phyloP scores from a whole-genome alignment of 345 rosid genomes.

The Corymbia maculata region DNA sequence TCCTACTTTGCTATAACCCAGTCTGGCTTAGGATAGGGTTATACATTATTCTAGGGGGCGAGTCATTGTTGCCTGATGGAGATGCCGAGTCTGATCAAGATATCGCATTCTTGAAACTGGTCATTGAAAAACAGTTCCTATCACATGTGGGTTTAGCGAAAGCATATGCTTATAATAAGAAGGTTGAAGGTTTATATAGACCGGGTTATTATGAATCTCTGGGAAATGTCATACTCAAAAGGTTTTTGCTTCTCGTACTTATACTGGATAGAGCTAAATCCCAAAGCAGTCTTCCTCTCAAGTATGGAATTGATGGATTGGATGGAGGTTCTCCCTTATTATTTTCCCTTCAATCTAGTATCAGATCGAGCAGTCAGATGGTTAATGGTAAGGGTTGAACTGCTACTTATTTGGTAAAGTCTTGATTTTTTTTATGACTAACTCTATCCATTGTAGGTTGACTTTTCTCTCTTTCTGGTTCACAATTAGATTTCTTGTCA shows the following conservation, averaged over 20 bases:
- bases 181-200: conserved; percentile 80
- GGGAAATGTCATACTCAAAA: conserved; percentile 77
- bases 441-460: conserved; percentile 11
- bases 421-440: conserved; percentile 4
- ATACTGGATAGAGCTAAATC: conserved; percentile 79
- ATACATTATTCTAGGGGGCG: conserved; percentile 70
- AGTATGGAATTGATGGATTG: conserved; percentile 82
- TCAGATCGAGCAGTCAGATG: conserved; percentile 79
- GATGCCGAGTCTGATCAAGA: conserved; percentile 46
- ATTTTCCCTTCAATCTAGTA: conserved; percentile 39
- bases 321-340: conserved; percentile 93
- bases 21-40: conserved; percentile 84
- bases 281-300: conserved; percentile 57
- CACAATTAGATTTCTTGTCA: conserved; percentile 56
- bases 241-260: conserved; percentile 72
- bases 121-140: conserved; percentile 72
- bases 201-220: conserved; percentile 89
- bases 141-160: conserved; percentile 65
- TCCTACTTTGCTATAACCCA: conserved; percentile 64
- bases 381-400: conserved; percentile 44
- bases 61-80: conserved; percentile 52
- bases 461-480: conserved; percentile 19
- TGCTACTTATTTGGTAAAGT: not conserved
- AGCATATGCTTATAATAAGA: conserved; percentile 82
- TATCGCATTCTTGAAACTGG: conserved; percentile 58